These are phyloP conservation scores for Aspergillus bridgeri DNA, from an alignment of 495 filamentous ascomycete species.

Conservation along the genomic window DNA sequence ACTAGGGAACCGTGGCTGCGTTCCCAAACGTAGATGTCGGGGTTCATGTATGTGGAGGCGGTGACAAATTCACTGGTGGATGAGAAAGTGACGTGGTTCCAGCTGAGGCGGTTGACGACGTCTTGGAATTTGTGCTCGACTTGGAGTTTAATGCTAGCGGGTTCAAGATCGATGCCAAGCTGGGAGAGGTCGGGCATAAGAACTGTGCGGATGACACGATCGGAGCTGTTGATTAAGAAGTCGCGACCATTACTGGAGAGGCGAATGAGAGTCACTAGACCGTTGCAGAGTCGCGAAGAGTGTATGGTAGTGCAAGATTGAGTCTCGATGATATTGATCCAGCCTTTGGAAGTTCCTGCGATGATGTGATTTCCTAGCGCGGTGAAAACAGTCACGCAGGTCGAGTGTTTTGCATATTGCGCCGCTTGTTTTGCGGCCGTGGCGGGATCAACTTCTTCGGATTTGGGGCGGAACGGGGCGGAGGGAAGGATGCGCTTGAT, in stretches of 20 bases:
- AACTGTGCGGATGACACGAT: slow-evolving; percentile 88
- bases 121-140: slow-evolving; percentile 99
- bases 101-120: slow-evolving; percentile 87
- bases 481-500: slow-evolving; percentile 76
- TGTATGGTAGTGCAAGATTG: slow-evolving; percentile 73
- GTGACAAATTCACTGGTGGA: slow-evolving; percentile 83
- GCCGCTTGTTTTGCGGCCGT: slow-evolving; percentile 78
- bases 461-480: slow-evolving; percentile 65
- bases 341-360: slow-evolving; percentile 88
- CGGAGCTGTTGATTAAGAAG: slow-evolving; percentile 83
- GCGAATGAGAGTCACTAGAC: slow-evolving; percentile 85
- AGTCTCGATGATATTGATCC: slow-evolving; percentile 89
- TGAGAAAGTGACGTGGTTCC: slow-evolving; percentile 95
- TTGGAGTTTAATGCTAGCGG: slow-evolving; percentile 66
- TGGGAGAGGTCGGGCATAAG: slow-evolving; percentile 63
- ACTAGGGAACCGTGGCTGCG: slow-evolving; percentile 87
- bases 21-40: slow-evolving; percentile 99
- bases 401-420: slow-evolving; percentile 89
- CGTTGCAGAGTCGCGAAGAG: slow-evolving; percentile 78
- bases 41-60: slow-evolving; percentile 93
- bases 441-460: slow-evolving; percentile 59
- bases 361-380: slow-evolving; percentile 80
- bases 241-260: slow-evolving; percentile 79
- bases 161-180: slow-evolving; percentile 43
- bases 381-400: slow-evolving; percentile 86